A percentile compares a stretch with the other conserved stretches of the same genome.
Conservation (phyloP, 371 early-diverging fungal genomes). For the Mucor velutinosus region DNA sequence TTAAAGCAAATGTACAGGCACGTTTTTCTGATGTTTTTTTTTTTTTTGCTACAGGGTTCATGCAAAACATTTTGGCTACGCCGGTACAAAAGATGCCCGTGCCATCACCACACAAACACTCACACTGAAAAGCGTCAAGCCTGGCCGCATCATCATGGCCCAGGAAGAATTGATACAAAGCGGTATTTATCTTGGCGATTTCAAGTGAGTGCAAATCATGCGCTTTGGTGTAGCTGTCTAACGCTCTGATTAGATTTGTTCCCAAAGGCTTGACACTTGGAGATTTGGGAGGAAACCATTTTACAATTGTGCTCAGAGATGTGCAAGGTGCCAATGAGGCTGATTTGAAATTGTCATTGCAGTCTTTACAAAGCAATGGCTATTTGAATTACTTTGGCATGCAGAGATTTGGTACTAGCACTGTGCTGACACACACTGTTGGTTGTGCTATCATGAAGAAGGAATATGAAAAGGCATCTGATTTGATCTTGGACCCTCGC, state of each 20-base stretch:
- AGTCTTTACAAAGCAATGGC: constrained; percentile 67
- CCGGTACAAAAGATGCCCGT: constrained; percentile 99
- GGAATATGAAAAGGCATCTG: constrained; percentile 76
- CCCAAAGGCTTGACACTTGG: constrained; percentile 75
- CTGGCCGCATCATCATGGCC: constrained; percentile 58
- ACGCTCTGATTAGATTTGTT: constrained; percentile 50
- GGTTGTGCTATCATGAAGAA: constrained; percentile 82
- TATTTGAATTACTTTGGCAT: constrained; percentile 99
- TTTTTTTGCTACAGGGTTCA: constrained; percentile 32
- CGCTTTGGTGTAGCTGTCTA: too few species aligned
- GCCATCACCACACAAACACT: constrained; percentile 94
- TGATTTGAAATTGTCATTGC: constrained; percentile 58
- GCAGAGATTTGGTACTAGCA: constrained; percentile 97
- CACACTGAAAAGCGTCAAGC: constrained; percentile 68
- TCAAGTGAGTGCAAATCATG: constrained; percentile 44
- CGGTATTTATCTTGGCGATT: constrained; percentile 78
- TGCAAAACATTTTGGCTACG: constrained; percentile 74
- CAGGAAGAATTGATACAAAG: constrained; percentile 52
- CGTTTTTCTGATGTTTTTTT: background rate
- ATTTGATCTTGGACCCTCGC: constrained; percentile 81
- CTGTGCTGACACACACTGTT: constrained; percentile 83
- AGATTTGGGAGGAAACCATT: constrained; percentile 89
- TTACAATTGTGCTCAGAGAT: constrained; percentile 73
- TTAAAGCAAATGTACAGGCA: background rate
- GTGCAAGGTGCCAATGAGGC: constrained; percentile 43